phyloP scores from a whole-genome alignment of 108 stramenopile species.

The Pseudonitzschia delicatissima region DNA sequence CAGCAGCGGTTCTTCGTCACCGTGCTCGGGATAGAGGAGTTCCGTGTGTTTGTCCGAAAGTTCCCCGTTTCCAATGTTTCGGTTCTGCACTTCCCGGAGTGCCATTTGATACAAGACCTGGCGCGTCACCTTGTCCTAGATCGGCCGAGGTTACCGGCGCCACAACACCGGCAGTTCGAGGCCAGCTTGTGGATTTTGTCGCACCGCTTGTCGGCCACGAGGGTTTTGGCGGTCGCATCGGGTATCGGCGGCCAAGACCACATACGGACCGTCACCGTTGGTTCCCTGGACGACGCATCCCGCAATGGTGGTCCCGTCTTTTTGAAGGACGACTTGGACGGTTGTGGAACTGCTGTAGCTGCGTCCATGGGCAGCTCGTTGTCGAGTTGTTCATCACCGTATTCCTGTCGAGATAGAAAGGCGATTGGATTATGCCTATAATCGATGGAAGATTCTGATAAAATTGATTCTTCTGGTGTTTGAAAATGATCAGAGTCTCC shows the following conservation, averaged over 20 bases:
- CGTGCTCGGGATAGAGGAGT: constrained; percentile 17
- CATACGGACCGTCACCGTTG: neutral
- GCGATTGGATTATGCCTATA: too few relatives aligned
- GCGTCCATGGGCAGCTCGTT: neutral
- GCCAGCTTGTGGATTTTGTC: constrained; percentile 69
- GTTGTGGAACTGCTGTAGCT: neutral
- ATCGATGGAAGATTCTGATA: too few relatives aligned
- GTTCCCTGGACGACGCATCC: constrained; percentile 32
- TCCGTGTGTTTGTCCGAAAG: neutral
- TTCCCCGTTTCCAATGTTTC: constrained; percentile 33
- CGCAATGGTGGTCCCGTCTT: constrained; percentile 80
- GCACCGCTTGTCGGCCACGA: constrained; percentile 76
- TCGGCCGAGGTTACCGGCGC: constrained; percentile 84
- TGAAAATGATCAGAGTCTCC: neutral
- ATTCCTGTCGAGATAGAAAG: too few relatives aligned
- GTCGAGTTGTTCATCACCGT: too few relatives aligned
- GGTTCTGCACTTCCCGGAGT: neutral
- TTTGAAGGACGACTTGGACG: constrained; percentile 5
- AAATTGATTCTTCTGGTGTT: too few relatives aligned
- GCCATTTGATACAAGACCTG: constrained; percentile 39
- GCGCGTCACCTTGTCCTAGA: constrained; percentile 68
- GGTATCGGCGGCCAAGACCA: constrained; percentile 76
- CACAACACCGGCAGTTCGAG: constrained; percentile 58
- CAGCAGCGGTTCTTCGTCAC: constrained; percentile 14
- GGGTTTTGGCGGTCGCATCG: constrained; percentile 68